Conservation (phyloP, 2,329 filamentous ascomycete genomes). For the Aspergillus pseudoviridinutans region DNA sequence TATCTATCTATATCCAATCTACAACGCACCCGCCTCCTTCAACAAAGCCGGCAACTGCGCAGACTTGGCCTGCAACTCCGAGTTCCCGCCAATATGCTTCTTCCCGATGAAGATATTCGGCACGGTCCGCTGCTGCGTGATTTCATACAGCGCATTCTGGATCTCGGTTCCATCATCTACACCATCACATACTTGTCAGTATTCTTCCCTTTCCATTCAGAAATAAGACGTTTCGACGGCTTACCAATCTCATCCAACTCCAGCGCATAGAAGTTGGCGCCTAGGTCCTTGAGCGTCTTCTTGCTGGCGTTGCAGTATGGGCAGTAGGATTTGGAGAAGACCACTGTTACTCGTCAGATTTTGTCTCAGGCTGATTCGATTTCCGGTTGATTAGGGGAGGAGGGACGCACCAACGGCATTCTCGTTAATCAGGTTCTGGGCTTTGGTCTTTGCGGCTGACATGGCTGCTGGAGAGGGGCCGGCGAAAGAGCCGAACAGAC, state of each 20-base stretch:
- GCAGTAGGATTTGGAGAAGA: conserved; percentile 97
- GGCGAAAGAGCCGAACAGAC: conserved; percentile 63
- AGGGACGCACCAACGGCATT: conserved; percentile 70
- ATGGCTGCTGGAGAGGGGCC: conserved; percentile 61
- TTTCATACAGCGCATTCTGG: conserved; percentile 75
- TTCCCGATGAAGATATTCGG: conserved; percentile 92
- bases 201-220: background rate
- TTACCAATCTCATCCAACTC: conserved; percentile 77
- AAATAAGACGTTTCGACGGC: too few species aligned
- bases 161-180: conserved; percentile 77
- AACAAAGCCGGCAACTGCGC: conserved; percentile 61
- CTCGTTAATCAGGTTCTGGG: conserved; percentile 80
- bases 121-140: conserved; percentile 81
- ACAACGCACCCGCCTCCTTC: conserved; percentile 61
- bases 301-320: conserved; percentile 85
- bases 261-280: conserved; percentile 68
- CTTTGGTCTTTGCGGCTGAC: conserved; percentile 79
- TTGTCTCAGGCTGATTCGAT: background rate
- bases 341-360: conserved; percentile 47
- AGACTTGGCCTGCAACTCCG: conserved; percentile 69
- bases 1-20: conserved; percentile 11
- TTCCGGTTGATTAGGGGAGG: background rate
- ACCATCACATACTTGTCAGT: background rate
- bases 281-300: conserved; percentile 63
- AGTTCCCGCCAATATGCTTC: conserved; percentile 96